Base-by-base conservation (phyloP, 1,284 basidiomycete genomes). In the Vanrija humicola region DNA sequence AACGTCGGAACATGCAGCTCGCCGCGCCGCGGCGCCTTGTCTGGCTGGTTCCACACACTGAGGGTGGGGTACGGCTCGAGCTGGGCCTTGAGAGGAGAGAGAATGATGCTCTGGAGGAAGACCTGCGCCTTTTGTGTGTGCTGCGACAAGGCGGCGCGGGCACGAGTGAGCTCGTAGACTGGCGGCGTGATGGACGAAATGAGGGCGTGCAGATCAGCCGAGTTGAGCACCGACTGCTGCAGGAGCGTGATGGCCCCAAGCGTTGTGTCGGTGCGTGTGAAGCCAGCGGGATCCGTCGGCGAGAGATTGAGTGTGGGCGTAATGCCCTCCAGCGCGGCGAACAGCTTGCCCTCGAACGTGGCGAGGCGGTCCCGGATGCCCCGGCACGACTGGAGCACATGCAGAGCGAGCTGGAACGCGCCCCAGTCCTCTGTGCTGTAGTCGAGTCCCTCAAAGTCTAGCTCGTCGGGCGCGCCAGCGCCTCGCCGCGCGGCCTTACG, bases 1-100 rank as follows among this genome's bases (percentile, higher is more conserved):
- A 98, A 98, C 5, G 84, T 89, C 3, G 95, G 95, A n/a, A 98
- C 84, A 39, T 83, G 81, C 25, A 92, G 80, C 56, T 90, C 88
- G 75, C 57, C 79, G 12, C 68, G 64, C 15, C 63, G 56, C n/a
- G 60, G 58, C 23, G 64, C 51, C 54, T 72, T 74, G 45, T 73
- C 70, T 12, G 70, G 56, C 64, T 77, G 79, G 5, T 81, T 78
- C 92, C 93, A 97, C 14, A 84, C 72, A 0, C 88, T 65, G 0
- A 86, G 80, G 0, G 82, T 75, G 0, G 90, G 79, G 70, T 98
- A 98, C 0, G 80, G 73, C 8, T 82, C 76, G 38, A 98, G 83
- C 58, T 89, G 86, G 25, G 83, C 81, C 39, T 86, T 80, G n/a
- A 98, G 80, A 0, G 95, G 94, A 0, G 87, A 84, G 26, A 97